Base-by-base conservation (phyloP, 805 yeast genomes). In the Kuraishia floccosa region DNA sequence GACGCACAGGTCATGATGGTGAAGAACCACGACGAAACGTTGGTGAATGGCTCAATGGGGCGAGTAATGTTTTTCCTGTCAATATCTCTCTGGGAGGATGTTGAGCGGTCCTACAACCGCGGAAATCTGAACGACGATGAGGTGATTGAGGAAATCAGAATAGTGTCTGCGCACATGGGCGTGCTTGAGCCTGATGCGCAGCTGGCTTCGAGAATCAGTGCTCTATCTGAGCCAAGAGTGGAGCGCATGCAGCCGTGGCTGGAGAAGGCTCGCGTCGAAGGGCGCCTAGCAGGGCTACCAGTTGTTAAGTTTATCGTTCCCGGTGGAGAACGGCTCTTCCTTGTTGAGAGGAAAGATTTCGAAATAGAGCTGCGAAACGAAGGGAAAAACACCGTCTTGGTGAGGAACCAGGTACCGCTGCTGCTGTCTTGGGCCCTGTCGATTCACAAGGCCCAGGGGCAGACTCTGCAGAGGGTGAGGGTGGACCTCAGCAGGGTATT, bases 361-460 rank as follows among this genome's bases (percentile, higher is more conserved):
- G 8, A 25, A 6, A 14, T 28, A 7, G 30, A 31, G 4, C 14
- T n/a, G 5, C 22, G 10, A 19, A 10, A 19, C 10, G 9, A 7
- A 19, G 22, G 10, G 10, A 10, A 19, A 7, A 7, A 7, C 7
- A 19, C 7, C 10, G 20, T n/a, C 10, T 28, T 25, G 24, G 24
- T 17, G n/a, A 24, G 35, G 6, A 21, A 14, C 6, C 98, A 91
- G 47, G 42, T 91, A 2, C 98, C 98, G 0, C 56, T 91, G 32
- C 76, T 89, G 43, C 58, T 87, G n/a, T 94, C 98, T 0, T 91
- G 97, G 96, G 86, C 98, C 0, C 54, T 91, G 27, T 86, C 96
- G 0, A 87, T 91, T 27, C 98, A 91, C 50, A 89, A 91, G 56
- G 76, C 96, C 0, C 98, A 89, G 51, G 98, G 98, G 1, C 87